phyloP scores from a whole-genome alignment of 305 asterid genomes.

The Solanum hybrid region DNA sequence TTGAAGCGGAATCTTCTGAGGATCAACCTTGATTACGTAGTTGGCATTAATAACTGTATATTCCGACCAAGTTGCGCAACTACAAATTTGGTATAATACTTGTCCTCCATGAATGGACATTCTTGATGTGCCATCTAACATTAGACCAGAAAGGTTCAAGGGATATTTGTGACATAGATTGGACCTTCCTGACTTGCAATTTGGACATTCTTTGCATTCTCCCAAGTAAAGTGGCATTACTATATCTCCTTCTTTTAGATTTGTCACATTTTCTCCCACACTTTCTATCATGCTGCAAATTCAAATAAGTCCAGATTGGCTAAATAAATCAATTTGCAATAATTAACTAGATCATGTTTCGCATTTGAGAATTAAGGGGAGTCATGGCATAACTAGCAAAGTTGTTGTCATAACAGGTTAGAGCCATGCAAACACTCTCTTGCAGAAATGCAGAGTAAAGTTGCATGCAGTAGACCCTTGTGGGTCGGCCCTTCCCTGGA shows the following conservation, averaged over 20 bases:
- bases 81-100: not conserved
- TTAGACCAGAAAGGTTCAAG: conserved; percentile 25
- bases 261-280: not conserved
- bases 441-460: not conserved
- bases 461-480: too few relatives aligned
- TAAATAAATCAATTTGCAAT: not conserved
- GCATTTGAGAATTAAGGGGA: too few relatives aligned
- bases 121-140: conserved; percentile 37
- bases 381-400: too few relatives aligned
- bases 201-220: conserved; percentile 59
- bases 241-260: not conserved
- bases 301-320: not conserved
- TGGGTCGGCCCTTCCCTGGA: too few relatives aligned
- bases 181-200: conserved; percentile 56
- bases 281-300: not conserved
- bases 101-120: not conserved
- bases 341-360: too few relatives aligned
- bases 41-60: conserved; percentile 13
- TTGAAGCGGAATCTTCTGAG: conserved; percentile 21
- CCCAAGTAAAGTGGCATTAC: conserved; percentile 58
- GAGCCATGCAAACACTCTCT: not conserved
- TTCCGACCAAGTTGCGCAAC: not conserved
- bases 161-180: conserved; percentile 64
- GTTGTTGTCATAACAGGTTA: not conserved
- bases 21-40: conserved; percentile 29